Percentiles rank a stretch among this genome's conserved stretches.
These are phyloP conservation scores for Effrenium voratum DNA, from an alignment of 73 alveolate genomes.

Conservation along the genomic window DNA sequence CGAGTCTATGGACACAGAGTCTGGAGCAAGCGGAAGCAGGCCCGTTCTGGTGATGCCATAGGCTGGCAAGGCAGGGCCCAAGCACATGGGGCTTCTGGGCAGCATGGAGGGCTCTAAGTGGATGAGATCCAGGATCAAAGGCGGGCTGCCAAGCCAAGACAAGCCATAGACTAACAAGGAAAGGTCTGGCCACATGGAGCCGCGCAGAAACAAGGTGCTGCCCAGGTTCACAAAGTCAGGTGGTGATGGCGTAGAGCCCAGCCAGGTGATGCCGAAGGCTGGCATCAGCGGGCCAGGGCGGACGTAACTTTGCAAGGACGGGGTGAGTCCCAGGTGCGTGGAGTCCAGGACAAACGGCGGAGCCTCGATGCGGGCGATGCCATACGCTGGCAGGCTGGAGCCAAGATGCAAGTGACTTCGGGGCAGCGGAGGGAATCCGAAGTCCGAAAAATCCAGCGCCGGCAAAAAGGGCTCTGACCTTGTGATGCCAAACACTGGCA, in stretches of 20 bases:
- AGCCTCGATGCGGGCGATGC: conserved; percentile 22
- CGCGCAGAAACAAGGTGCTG: neutral
- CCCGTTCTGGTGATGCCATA: conserved; percentile 51
- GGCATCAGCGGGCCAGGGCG: neutral
- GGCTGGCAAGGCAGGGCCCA: neutral
- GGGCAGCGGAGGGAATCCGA: neutral
- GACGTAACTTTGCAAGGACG: neutral
- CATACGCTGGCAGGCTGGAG: conserved; percentile 43
- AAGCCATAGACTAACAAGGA: neutral
- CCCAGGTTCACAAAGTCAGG: conserved; percentile 13
- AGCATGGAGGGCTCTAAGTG: conserved; percentile 1
- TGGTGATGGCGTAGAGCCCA: neutral
- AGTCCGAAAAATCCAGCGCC: neutral
- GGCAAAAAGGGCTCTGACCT: neutral
- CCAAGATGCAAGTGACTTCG: conserved; percentile 17
- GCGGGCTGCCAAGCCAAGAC: conserved; percentile 32
- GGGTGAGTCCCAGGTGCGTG: neutral
- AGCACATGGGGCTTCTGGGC: neutral
- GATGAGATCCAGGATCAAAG: conserved; percentile 6
- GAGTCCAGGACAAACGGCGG: conserved; percentile 1
- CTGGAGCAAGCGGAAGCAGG: neutral
- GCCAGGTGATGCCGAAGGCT: conserved; percentile 33
- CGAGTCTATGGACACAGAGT: conserved; percentile 6
- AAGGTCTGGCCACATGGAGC: neutral
- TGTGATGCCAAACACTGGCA: conserved; percentile 28